Base-by-base conservation (phyloP, 352 stramenopile species). In the Pythium phragmitis region DNA sequence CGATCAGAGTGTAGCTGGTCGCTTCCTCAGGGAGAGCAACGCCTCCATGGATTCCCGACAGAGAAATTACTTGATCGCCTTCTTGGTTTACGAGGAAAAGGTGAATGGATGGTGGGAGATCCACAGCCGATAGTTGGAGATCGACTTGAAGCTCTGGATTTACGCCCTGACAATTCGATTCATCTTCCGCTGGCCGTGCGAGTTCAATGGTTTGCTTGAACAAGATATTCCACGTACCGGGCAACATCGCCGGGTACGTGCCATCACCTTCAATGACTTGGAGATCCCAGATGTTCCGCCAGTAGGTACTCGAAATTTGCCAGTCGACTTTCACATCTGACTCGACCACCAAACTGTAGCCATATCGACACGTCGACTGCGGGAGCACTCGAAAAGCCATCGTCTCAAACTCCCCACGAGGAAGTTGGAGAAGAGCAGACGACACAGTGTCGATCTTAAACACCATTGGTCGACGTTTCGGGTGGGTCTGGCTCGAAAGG, bases 141-240 rank as follows among this genome's bases (percentile, higher is more conserved):
- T 89, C 78, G 14, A 90, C 30, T 34, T 73, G 70, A 9, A 92
- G 49, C 21, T 87, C 72, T 3, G 60, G 58, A 37, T 4, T 30
- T 46, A 42, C 30, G 23, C 28, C 34, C 7, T 33, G 39, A 12
- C 28, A 5, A 17, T 36, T 63, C 4, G 51, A 37, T 36, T 28
- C 19, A 5, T 62, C 17, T 17, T 52, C n/a, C 7, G 37, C 12
- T 37, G 45, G 47, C n/a, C 33, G 26, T 4, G 59, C 30, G 12
- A 88, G 65, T 49, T 85, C 73, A 51, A 90, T 74, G 2, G 34
- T 76, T 36, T 88, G 72, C 47, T 89, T 89, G 65, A 88, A 80
- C 19, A 91, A 33, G 33, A 88, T 65, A 37, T 85, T 85, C 80
- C 80, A 91, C 13, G 75, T 75, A 2, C 60, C 43, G 0, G 77